These are phyloP conservation scores for Xylaria sp. DNA, from an alignment of 2,329 filamentous ascomycete genomes.

Conservation along the genomic window DNA sequence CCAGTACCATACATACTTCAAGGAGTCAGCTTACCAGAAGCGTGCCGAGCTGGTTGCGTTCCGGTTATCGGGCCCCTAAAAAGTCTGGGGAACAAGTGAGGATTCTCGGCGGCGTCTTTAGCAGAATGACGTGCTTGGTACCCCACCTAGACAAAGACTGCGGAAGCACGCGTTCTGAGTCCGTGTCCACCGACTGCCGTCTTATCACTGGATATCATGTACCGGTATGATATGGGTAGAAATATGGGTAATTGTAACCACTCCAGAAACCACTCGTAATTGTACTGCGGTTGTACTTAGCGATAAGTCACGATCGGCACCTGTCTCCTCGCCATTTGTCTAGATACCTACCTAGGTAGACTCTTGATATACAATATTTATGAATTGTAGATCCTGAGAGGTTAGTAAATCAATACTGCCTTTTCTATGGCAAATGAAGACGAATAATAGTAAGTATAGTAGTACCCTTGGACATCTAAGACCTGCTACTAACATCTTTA, in stretches of 20 bases:
- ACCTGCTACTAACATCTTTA: neutral
- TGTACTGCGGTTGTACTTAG: no score
- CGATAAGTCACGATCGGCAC: neutral
- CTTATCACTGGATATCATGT: neutral
- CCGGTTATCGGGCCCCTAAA: slow-evolving; percentile 46
- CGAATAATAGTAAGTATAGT: neutral
- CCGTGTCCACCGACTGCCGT: slow-evolving; percentile 29
- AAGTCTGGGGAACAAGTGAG: slow-evolving; percentile 40
- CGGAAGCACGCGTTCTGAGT: slow-evolving; percentile 36
- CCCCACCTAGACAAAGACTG: slow-evolving; percentile 26
- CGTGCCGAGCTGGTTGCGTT: slow-evolving; percentile 23
- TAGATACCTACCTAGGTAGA: neutral
- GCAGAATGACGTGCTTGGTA: slow-evolving; percentile 45
- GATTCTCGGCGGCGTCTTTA: slow-evolving; percentile 25
- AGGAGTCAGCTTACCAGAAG: neutral
- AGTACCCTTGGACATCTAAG: neutral
- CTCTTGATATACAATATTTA: neutral
- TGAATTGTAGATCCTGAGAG: neutral
- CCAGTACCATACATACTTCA: no score
- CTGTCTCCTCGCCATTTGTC: no score
- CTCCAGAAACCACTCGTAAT: no score
- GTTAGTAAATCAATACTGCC: neutral
- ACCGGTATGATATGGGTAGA: neutral
- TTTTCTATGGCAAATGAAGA: neutral
- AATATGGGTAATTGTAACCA: neutral